These are phyloP conservation scores for Kwoniella bestiolae DNA, from an alignment of 768 basidiomycete genomes.

Conservation along the genomic window DNA sequence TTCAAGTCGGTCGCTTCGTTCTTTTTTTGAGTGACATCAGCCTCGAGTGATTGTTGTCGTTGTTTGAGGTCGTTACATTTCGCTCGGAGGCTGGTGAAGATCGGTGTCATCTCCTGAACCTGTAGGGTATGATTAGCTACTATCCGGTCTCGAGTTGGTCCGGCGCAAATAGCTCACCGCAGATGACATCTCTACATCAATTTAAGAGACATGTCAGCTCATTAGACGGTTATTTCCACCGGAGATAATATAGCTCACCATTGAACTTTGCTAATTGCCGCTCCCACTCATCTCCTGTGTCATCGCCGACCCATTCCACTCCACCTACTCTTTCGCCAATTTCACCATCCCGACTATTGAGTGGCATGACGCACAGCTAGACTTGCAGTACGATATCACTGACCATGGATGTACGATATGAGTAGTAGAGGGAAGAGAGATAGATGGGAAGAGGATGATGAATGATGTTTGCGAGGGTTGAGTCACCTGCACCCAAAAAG, in stretches of 20 bases:
- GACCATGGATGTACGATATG: not conserved
- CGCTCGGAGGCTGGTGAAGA: conserved; percentile 6
- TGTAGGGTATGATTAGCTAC: not conserved
- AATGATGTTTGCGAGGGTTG: not conserved
- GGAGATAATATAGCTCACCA: conserved; percentile 9
- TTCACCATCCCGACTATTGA: no score
- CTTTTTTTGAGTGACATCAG: not conserved
- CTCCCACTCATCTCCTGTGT: conserved; percentile 9
- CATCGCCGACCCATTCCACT: conserved; percentile 2
- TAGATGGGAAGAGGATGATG: not conserved
- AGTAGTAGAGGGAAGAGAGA: not conserved
- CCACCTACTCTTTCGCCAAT: not conserved
- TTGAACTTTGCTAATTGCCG: conserved; percentile 15
- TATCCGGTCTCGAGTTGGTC: no score
- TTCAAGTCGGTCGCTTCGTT: not conserved
- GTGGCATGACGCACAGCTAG: not conserved
- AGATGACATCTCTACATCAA: not conserved
- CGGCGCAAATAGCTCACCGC: not conserved
- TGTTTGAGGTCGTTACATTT: conserved; percentile 24
- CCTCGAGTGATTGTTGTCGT: conserved; percentile 11
- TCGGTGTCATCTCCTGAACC: conserved; percentile 5
- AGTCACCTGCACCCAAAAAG: not conserved
- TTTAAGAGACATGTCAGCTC: not conserved
- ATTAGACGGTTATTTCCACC: not conserved
- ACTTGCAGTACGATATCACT: not conserved